Evolutionary conservation across 345 rosid species (phyloP).

Genomic region (Hibiscus tridactylites): DNA sequence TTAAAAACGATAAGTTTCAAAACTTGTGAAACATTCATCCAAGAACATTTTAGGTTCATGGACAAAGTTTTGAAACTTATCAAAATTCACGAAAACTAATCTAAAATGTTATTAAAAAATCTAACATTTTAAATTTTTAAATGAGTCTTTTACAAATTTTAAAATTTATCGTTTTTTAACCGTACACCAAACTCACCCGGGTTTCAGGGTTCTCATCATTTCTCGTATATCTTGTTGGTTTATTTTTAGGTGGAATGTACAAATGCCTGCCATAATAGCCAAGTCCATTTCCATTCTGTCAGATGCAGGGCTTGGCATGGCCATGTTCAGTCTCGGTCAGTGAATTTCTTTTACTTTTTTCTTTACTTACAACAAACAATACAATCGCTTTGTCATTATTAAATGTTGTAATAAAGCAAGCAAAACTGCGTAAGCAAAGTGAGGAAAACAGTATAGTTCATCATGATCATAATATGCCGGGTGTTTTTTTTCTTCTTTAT

Average conservation of each 20-base stretch:
- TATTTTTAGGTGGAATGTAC: conserved; percentile 71
- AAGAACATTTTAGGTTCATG: too few species aligned
- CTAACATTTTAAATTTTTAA: too few species aligned
- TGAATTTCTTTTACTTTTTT: conserved; percentile 1
- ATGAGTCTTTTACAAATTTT: too few species aligned
- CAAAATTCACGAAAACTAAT: too few species aligned
- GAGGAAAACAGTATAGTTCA: conserved; percentile 15
- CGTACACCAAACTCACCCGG: too few species aligned
- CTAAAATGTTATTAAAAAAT: too few species aligned
- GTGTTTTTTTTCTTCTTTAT: neutral
- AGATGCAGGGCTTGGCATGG: conserved; percentile 99
- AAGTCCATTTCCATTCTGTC: conserved; percentile 96
- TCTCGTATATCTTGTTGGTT: neutral
- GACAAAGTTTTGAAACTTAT: too few species aligned
- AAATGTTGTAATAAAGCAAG: conserved; percentile 26
- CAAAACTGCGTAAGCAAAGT: conserved; percentile 11
- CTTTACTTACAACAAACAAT: neutral
- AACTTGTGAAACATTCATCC: too few species aligned
- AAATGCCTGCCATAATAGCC: conserved; percentile 93
- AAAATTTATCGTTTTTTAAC: too few species aligned
- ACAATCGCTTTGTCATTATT: conserved; percentile 26
- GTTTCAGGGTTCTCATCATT: neutral
- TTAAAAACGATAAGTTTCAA: too few species aligned
- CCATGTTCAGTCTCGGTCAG: conserved; percentile 99
- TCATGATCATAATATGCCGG: conserved; percentile 15